Conservation (phyloP, 805 yeast species). For the Saccharomycopsis schoenii region DNA sequence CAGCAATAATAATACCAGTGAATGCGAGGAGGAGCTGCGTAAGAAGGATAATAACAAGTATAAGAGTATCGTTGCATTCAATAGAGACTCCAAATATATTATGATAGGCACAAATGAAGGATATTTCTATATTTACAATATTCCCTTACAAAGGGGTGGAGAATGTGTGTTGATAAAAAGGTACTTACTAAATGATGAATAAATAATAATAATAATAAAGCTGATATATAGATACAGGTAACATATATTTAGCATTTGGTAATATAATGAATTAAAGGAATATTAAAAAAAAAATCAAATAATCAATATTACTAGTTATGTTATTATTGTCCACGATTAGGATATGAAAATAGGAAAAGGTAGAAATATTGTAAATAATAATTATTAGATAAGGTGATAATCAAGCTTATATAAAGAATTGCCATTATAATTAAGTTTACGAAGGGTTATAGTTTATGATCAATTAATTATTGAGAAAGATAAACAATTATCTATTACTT, state of each 20-base stretch:
- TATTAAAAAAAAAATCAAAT: no score
- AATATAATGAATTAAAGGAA: background rate
- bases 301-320: no score
- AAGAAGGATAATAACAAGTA: background rate
- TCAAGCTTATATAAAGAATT: no score
- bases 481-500: no score
- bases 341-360: no score
- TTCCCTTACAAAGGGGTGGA: slow-evolving; percentile 52
- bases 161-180: slow-evolving; percentile 53
- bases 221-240: background rate
- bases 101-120: slow-evolving; percentile 47
- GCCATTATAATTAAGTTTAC: no score
- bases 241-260: background rate
- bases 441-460: no score
- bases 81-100: slow-evolving; percentile 27
- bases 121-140: slow-evolving; percentile 40
- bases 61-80: slow-evolving; percentile 24
- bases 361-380: no score
- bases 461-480: no score
- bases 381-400: no score
- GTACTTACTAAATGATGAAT: slow-evolving; percentile 27
- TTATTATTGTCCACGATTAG: no score
- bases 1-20: background rate
- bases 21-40: background rate
- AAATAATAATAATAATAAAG: background rate